phyloP scores from a whole-genome alignment of 2,329 filamentous ascomycete species.

The Cercospora nicotianae region DNA sequence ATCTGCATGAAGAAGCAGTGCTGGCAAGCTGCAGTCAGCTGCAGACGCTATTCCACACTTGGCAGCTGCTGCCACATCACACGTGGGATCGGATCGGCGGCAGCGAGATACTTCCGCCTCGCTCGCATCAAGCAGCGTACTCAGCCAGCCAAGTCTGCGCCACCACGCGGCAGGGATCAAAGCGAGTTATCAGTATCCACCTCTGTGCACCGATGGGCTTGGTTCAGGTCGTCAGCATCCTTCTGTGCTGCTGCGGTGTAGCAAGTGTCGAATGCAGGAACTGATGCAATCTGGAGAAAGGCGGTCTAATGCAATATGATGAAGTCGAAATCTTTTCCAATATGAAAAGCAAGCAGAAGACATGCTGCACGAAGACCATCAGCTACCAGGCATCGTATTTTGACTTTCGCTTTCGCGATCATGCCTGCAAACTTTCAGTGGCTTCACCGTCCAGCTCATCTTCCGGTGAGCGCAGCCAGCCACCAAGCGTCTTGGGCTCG shows the following conservation, averaged over 20 bases:
- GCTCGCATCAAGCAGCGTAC: neutral
- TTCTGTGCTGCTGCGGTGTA: neutral
- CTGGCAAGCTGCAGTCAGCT: neutral
- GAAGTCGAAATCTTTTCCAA: neutral
- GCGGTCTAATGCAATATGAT: neutral
- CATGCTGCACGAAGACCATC: neutral
- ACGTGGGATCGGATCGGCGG: neutral
- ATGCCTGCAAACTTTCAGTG: neutral
- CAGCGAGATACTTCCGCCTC: conserved; percentile 5
- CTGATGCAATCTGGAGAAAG: neutral
- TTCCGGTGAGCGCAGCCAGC: conserved; percentile 1
- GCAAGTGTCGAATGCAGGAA: neutral
- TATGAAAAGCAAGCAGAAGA: neutral
- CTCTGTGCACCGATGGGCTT: neutral
- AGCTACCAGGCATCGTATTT: neutral
- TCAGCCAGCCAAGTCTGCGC: conserved; percentile 3
- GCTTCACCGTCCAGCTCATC: conserved; percentile 4
- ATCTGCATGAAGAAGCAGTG: neutral
- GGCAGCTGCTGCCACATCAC: neutral
- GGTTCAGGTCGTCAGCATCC: neutral
- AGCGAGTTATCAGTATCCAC: neutral
- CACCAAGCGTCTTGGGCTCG: neutral
- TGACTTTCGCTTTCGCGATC: conserved; percentile 8
- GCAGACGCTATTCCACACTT: neutral
- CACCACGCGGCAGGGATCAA: neutral